Percentiles rank a stretch among this genome's conserved stretches.
These are phyloP conservation scores for Dothistroma pini DNA, from an alignment of 2,329 filamentous ascomycete species.

Conservation along the genomic window DNA sequence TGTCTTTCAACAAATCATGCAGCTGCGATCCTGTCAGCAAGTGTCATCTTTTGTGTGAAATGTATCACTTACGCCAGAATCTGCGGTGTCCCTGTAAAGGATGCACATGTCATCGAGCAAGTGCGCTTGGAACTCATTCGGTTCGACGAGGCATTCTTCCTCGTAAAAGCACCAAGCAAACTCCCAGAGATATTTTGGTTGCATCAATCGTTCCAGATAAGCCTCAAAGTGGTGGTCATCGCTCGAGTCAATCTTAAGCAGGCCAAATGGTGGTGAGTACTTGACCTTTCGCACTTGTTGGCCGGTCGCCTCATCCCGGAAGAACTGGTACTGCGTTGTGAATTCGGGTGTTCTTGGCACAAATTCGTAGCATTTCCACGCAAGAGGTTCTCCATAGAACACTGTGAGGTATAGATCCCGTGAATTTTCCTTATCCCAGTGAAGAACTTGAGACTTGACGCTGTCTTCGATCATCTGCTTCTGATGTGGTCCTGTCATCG, in stretches of 20 bases:
- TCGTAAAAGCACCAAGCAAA: constrained; percentile 44
- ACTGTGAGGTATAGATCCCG: constrained; percentile 44
- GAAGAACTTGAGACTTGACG: constrained; percentile 37
- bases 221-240: constrained; percentile 45
- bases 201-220: constrained; percentile 43
- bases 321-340: constrained; percentile 42
- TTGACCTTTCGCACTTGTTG: constrained; percentile 31
- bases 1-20: constrained; percentile 40
- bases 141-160: constrained; percentile 40
- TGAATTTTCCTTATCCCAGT: constrained; percentile 33
- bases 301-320: constrained; percentile 35
- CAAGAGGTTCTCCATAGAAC: constrained; percentile 42
- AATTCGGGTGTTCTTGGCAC: constrained; percentile 40
- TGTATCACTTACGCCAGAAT: constrained; percentile 37
- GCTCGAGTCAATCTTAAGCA: constrained; percentile 43
- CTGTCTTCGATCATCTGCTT: constrained; percentile 42
- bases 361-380: constrained; percentile 48
- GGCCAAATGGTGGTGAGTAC: constrained; percentile 45
- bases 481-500: constrained; percentile 41
- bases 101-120: constrained; percentile 41
- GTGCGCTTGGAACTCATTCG: constrained; percentile 41
- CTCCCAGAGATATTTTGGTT: constrained; percentile 38
- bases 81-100: constrained; percentile 30
- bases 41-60: neutral
- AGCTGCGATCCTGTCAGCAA: constrained; percentile 22